Evolutionary conservation across 2,329 filamentous ascomycete species (phyloP).

Genomic region (Akanthomyces lecanii): DNA sequence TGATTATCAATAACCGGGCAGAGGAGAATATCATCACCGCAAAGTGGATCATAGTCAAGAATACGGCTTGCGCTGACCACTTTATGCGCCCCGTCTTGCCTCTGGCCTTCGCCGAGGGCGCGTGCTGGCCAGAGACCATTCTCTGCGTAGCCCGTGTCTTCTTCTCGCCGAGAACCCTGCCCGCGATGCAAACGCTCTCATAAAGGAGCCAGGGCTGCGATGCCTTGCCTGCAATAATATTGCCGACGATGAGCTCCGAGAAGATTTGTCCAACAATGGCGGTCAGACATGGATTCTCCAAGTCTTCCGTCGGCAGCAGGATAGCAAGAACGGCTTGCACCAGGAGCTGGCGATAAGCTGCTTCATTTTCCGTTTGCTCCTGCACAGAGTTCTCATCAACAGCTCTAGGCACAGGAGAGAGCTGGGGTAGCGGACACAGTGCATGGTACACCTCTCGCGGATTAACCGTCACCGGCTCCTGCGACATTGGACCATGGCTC

Average conservation of each 20-base stretch:
- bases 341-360: conserved; percentile 81
- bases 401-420: conserved; percentile 68
- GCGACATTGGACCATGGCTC: conserved; percentile 54
- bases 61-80: conserved; percentile 44
- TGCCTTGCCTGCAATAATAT: conserved; percentile 71
- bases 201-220: conserved; percentile 87
- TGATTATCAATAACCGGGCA: conserved; percentile 61
- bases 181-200: conserved; percentile 73
- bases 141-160: conserved; percentile 22
- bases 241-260: conserved; percentile 84
- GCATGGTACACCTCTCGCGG: conserved; percentile 75
- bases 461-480: conserved; percentile 57
- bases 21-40: conserved; percentile 53
- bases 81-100: conserved; percentile 15
- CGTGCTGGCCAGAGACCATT: conserved; percentile 15
- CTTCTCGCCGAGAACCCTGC: conserved; percentile 36
- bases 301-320: conserved; percentile 85
- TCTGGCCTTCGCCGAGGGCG: background rate
- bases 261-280: conserved; percentile 82
- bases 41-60: conserved; percentile 55
- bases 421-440: conserved; percentile 72
- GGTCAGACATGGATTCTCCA: conserved; percentile 81
- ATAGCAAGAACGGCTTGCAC: conserved; percentile 76
- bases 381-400: conserved; percentile 46
- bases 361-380: conserved; percentile 72